Evolutionary conservation across 1,284 basidiomycete species (phyloP), one percentile per base, ranked within the genome.

Genomic region (Ganoderma leucocontextum): DNA sequence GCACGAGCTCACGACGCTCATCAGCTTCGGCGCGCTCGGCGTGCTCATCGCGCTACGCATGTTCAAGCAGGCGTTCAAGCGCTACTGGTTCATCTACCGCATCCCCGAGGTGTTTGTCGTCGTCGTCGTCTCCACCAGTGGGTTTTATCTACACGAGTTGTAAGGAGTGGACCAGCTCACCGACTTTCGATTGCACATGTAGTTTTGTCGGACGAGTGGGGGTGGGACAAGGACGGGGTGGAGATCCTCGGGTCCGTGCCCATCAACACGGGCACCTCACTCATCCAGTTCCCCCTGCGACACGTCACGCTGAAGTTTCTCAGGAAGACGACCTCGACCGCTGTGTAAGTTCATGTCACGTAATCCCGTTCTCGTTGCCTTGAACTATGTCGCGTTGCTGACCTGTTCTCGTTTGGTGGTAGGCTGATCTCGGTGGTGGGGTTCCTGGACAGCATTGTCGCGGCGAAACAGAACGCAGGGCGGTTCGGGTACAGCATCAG

Each of bases 401-500:
- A 62, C 55, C 61, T 19, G 70, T 29, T 61, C 68, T 61, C 65
- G 65, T 25, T 64, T 70, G 55, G 72, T 64, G 49, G 57, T 71
- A 93, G 91, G n/a, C 77, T 94, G 60, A 90, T 92, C 60, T 87
- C 91, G 1, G 85, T 95, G 38, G 85, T 93, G 19, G 94, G 94
- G 0, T 93, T 92, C 78, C 80, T 95, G 63, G 95, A 96, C 76
- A 91, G 89, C 72, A 94, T 95, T 67, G 92, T 94, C 1, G 91
- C 93, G 0, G 94, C 94, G 2, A 96, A 98, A 76, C 95, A 97
- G 78, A 96, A 94, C 72, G 89, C 90, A 0, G 86, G 90, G 4
- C 89, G 90, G 33, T 97, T 92, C 76, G 93, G 94, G 2, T 92
- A 98, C 78, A 88, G 92, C 0, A 94, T 98, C 74, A 94, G 92